Conservation (phyloP, 441 rosid species). For the Oxalis stricta region DNA sequence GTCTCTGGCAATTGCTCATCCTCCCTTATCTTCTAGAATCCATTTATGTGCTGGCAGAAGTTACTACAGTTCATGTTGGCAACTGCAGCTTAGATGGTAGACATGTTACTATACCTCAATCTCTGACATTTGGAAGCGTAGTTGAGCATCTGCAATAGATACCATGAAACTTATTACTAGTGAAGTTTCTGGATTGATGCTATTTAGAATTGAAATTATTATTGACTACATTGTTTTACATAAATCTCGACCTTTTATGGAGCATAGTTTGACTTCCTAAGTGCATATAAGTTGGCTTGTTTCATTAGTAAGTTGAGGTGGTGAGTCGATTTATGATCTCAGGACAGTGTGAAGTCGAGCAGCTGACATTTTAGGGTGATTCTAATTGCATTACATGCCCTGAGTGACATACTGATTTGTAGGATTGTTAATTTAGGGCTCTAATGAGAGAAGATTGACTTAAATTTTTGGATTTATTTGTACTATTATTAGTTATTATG, state of each 20-base stretch:
- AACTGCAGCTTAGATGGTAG: conserved; percentile 9
- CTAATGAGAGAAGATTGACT: too few relatives aligned
- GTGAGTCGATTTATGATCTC: too few relatives aligned
- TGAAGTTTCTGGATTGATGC: conserved; percentile 13
- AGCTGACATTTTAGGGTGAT: too few relatives aligned
- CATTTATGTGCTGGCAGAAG: conserved; percentile 19
- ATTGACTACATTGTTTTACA: conserved; percentile 5
- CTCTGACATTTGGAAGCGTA: conserved; percentile 12
- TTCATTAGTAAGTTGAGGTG: too few relatives aligned
- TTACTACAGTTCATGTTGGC: conserved; percentile 13
- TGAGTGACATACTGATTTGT: too few relatives aligned
- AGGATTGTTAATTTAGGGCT: too few relatives aligned
- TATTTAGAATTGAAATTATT: conserved; percentile 2
- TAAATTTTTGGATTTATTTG: too few relatives aligned
- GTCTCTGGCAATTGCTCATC: conserved; percentile 2
- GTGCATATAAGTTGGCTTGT: too few relatives aligned
- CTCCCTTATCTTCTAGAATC: conserved; percentile 10
- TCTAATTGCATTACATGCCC: too few relatives aligned
- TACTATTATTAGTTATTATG: conserved; percentile 4
- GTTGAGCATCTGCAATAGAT: conserved; percentile 8
- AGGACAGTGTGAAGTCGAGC: too few relatives aligned
- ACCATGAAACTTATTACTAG: conserved; percentile 8
- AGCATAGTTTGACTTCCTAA: too few relatives aligned
- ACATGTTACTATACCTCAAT: conserved; percentile 6
- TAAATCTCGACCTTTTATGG: conserved; percentile 9